Evolutionary conservation across 2,329 filamentous ascomycete genomes (phyloP).

Genomic region (Fusarium mangiferae): DNA sequence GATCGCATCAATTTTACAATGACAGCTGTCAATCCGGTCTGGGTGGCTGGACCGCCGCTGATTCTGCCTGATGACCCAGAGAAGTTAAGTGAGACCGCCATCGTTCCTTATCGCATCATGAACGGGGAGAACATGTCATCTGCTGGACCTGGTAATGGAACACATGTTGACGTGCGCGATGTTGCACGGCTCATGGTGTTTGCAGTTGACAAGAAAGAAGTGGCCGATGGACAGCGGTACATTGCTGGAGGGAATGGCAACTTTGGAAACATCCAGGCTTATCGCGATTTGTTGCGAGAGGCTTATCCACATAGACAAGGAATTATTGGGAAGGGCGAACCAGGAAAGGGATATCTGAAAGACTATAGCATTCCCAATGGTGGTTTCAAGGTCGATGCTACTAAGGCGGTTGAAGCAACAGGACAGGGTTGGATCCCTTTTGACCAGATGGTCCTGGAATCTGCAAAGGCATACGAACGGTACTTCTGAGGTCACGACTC

Average conservation of each 20-base stretch:
- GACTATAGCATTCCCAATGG: constrained; percentile 1
- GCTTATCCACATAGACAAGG: neutral
- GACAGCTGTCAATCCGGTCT: constrained; percentile 19
- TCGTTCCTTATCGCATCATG: constrained; percentile 15
- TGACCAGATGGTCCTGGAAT: constrained; percentile 1
- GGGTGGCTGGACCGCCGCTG: constrained; percentile 10
- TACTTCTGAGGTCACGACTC: neutral
- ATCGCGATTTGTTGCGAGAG: constrained; percentile 11
- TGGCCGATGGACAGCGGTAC: constrained; percentile 13
- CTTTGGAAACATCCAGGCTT: constrained; percentile 17
- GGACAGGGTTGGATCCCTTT: constrained; percentile 12
- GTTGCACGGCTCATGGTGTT: constrained; percentile 15
- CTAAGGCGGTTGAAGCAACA: constrained; percentile 1
- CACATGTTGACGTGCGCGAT: constrained; percentile 19
- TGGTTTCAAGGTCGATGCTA: neutral
- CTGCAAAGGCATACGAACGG: constrained; percentile 7
- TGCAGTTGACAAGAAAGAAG: neutral
- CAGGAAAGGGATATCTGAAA: neutral
- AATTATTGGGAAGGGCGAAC: neutral
- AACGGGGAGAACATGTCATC: constrained; percentile 5
- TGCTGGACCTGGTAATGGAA: constrained; percentile 9
- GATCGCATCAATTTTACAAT: neutral
- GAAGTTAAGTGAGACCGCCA: constrained; percentile 22
- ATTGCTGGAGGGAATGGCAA: constrained; percentile 1
- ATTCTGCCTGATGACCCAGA: constrained; percentile 7